Evolutionary conservation across 768 basidiomycete species (phyloP), one percentile per base, ranked within the genome.

Genomic region (Rhodosporidiobolus sp.): DNA sequence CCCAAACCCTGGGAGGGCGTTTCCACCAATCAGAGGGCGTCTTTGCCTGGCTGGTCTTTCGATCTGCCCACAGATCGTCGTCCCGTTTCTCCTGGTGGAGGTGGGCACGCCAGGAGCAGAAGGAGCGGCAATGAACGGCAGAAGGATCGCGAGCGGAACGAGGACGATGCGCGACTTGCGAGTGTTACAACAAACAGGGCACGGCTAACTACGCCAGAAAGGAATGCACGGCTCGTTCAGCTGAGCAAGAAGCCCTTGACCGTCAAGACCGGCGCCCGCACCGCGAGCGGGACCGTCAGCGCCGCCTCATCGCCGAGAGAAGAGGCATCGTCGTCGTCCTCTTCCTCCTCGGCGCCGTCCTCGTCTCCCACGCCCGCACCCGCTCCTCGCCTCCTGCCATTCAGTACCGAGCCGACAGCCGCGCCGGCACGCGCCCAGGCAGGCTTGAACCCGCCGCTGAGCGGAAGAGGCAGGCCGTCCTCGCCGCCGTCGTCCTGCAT

Each of bases 251-350:
- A 67, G 1, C 66, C 66, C 10, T 49, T 35, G 28, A 67, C 43
- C 26, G 66, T 60, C 9, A 67, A 24, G 38, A 67, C 16, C 38
- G 66, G 66, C 28, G 58, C n/a, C 28, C 60, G 58, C 11, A 53
- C 58, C 58, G 53, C 19, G 35, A 59, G 28, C 35, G 57, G 57
- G 28, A 60, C 38, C 14, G 38, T 14, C 12, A 24, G 22, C 26
- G 32, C 48, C 4, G 17, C 56, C 34, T 49, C 55, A 6, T 32
- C 55, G 0, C 22, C 56, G 26, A 43, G 8, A 7, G 32, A 38
- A 30, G 46, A 35, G 28, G 49, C 56, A 16, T 66, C 65, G 26
- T 58, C 64, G 63, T 53, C 62, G 35, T 63, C 61, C 8, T 26
- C 35, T n/a, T 19, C 30, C 4, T 20, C 30, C 5, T 9, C 46